phyloP scores from a whole-genome alignment of 2,329 filamentous ascomycete species.

The Bipolaris cookei region DNA sequence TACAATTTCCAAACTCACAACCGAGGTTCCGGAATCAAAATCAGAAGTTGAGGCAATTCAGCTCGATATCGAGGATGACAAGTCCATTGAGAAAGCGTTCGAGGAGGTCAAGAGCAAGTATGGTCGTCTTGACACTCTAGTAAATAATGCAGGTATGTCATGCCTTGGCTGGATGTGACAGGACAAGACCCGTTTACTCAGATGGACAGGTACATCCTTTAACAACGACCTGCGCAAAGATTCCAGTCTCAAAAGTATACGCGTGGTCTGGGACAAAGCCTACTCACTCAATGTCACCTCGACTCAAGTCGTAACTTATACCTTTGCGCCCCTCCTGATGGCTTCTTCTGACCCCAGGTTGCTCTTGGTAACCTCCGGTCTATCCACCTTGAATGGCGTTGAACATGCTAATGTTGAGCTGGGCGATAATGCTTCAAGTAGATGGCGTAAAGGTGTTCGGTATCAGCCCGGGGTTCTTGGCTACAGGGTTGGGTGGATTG shows the following conservation, averaged over 20 bases:
- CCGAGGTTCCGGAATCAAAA: slow-evolving; percentile 50
- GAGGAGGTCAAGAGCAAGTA: slow-evolving; percentile 52
- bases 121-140: slow-evolving; percentile 58
- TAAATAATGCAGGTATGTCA: slow-evolving; percentile 63
- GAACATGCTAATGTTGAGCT: slow-evolving; percentile 60
- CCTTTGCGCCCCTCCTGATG: slow-evolving; percentile 49
- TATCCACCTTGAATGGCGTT: slow-evolving; percentile 53
- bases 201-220: slow-evolving; percentile 55
- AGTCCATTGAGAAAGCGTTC: slow-evolving; percentile 58
- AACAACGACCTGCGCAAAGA: slow-evolving; percentile 46
- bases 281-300: slow-evolving; percentile 51
- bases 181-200: background rate
- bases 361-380: slow-evolving; percentile 52
- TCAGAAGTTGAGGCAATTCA: slow-evolving; percentile 57
- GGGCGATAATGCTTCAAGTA: slow-evolving; percentile 54
- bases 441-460: slow-evolving; percentile 56
- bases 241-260: slow-evolving; percentile 36
- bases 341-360: slow-evolving; percentile 45
- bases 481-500: slow-evolving; percentile 51
- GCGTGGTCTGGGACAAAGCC: slow-evolving; percentile 46
- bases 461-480: slow-evolving; percentile 56
- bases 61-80: slow-evolving; percentile 62
- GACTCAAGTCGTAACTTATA: slow-evolving; percentile 48
- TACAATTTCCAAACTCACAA: slow-evolving; percentile 41
- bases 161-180: no score